Conservation (phyloP, 306 rosid genomes). For the Sindora glabra region DNA sequence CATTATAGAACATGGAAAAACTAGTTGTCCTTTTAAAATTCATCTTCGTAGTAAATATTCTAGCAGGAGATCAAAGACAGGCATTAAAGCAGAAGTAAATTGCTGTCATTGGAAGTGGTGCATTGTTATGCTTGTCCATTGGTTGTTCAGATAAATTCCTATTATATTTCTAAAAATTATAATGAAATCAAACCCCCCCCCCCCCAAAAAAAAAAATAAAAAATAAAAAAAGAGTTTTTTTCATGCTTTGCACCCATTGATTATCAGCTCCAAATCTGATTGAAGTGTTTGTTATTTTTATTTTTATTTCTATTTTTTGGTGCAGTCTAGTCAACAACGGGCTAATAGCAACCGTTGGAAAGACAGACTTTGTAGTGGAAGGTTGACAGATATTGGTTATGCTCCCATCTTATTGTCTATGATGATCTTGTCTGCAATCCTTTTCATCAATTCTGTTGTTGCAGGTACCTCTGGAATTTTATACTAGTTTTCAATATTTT, state of each 20-base stretch:
- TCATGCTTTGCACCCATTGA: background rate
- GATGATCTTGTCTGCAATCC: constrained; percentile 41
- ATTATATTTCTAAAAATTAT: constrained; percentile 1
- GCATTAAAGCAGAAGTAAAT: background rate
- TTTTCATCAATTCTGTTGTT: constrained; percentile 72
- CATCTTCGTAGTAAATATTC: constrained; percentile 1
- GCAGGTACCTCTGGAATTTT: constrained; percentile 43
- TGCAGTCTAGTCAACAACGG: constrained; percentile 67
- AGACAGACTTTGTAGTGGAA: constrained; percentile 43
- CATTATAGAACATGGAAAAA: constrained; percentile 6
- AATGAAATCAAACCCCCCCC: too few relatives aligned
- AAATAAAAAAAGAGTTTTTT: background rate
- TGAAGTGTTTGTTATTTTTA: too few relatives aligned
- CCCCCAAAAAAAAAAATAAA: background rate
- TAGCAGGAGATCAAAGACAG: background rate
- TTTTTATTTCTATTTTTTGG: constrained; percentile 13
- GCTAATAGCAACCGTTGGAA: constrained; percentile 39
- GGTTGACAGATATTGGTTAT: constrained; percentile 52
- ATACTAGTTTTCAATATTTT: constrained; percentile 12
- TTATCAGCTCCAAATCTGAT: constrained; percentile 14
- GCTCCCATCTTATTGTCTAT: constrained; percentile 65
- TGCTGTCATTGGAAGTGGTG: background rate
- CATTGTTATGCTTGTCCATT: constrained; percentile 1
- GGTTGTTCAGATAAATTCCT: background rate
- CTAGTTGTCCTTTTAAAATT: constrained; percentile 7